phyloP scores from a whole-genome alignment of 495 filamentous ascomycete species.

The Letharia columbiana region DNA sequence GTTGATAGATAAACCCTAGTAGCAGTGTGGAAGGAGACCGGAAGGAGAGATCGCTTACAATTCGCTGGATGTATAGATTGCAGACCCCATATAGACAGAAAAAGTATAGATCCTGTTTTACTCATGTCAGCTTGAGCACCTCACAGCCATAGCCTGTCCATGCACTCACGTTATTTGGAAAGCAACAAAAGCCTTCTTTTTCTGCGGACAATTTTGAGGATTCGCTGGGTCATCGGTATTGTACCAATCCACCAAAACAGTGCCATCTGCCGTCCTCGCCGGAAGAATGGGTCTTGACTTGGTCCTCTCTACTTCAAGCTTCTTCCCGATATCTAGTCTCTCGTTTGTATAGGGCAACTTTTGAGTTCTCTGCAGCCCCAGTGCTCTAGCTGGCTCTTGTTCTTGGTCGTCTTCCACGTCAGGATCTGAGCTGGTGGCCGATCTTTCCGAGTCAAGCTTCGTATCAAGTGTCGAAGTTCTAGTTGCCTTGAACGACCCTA shows the following conservation, averaged over 20 bases:
- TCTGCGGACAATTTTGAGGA: constrained; percentile 35
- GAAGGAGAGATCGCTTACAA: constrained; percentile 26
- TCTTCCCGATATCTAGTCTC: constrained; percentile 21
- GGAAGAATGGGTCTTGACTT: constrained; percentile 9
- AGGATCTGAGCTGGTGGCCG: constrained; percentile 24
- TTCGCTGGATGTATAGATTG: constrained; percentile 11
- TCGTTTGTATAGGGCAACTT: constrained; percentile 4
- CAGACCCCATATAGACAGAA: constrained; percentile 31
- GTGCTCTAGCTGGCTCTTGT: constrained; percentile 14
- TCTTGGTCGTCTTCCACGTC: constrained; percentile 20
- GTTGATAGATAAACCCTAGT: constrained; percentile 37
- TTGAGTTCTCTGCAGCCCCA: constrained; percentile 12
- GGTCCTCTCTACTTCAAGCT: background rate
- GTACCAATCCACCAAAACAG: constrained; percentile 26
- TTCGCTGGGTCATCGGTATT: constrained; percentile 31
- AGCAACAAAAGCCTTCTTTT: constrained; percentile 30
- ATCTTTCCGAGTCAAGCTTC: constrained; percentile 21
- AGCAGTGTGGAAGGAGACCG: constrained; percentile 35
- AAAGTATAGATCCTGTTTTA: constrained; percentile 31
- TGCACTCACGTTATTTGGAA: constrained; percentile 25
- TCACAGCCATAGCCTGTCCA: constrained; percentile 1
- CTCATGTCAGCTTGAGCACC: background rate
- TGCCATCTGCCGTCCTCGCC: constrained; percentile 14
- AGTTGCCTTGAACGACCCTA: background rate
- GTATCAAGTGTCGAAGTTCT: constrained; percentile 2